Conservation (phyloP, 805 yeast genomes). For the Lachancea lanzarotensis region DNA sequence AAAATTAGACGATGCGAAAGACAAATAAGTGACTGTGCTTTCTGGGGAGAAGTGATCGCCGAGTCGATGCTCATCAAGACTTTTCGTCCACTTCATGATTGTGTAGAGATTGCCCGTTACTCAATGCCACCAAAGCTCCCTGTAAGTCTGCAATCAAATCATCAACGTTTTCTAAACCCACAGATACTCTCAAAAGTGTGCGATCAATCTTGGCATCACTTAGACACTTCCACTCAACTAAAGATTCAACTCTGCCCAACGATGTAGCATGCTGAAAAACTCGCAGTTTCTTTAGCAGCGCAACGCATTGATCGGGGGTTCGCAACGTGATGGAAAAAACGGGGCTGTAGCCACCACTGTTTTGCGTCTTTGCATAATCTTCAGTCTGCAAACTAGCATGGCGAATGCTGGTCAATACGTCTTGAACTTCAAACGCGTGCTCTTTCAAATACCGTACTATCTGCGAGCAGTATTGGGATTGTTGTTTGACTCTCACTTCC, state of each 20-base stretch:
- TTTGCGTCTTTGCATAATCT: conserved; percentile 56
- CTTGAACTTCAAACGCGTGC: conserved; percentile 39
- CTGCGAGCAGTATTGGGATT: conserved; percentile 53
- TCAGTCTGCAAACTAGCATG: conserved; percentile 80
- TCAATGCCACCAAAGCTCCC: conserved; percentile 46
- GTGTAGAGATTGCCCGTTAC: too few relatives aligned
- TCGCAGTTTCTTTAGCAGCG: conserved; percentile 57
- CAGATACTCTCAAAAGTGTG: conserved; percentile 62
- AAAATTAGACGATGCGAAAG: too few relatives aligned
- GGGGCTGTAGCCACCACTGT: conserved; percentile 63
- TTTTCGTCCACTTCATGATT: too few relatives aligned
- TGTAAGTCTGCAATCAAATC: conserved; percentile 71
- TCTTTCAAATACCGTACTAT: conserved; percentile 55
- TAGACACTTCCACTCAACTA: conserved; percentile 86
- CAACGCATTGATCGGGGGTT: conserved; percentile 48
- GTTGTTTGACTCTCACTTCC: conserved; percentile 63
- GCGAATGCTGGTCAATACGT: conserved; percentile 45
- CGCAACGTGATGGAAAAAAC: conserved; percentile 61
- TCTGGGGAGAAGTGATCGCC: too few relatives aligned
- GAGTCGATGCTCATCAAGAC: too few relatives aligned
- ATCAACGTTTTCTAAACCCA: conserved; percentile 71
- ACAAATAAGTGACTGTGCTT: too few relatives aligned
- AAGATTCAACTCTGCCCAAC: conserved; percentile 84
- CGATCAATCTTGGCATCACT: conserved; percentile 53
- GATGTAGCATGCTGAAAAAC: conserved; percentile 89